Conservation (phyloP, 2,329 filamentous ascomycete genomes). For the Exophiala mesophila region DNA sequence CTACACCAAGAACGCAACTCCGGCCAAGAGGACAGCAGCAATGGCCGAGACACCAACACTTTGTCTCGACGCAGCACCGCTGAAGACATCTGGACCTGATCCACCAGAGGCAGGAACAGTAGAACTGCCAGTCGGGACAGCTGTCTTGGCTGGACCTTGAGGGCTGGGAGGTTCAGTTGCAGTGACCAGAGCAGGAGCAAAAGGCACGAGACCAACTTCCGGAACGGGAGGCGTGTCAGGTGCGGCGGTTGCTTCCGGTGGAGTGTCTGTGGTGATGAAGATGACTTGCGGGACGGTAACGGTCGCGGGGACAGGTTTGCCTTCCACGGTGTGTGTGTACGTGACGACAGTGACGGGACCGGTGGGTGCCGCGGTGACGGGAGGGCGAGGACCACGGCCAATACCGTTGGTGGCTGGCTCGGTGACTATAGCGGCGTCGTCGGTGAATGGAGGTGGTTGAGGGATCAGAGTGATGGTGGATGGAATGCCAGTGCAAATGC, state of each 20-base stretch:
- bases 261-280: conserved; percentile 34
- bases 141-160: too few species aligned
- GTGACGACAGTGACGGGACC: conserved; percentile 38
- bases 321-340: conserved; percentile 31
- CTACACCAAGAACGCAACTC: conserved; percentile 21
- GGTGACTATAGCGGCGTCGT: conserved; percentile 16
- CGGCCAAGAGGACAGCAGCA: conserved; percentile 16
- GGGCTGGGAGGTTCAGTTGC: neutral
- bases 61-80: conserved; percentile 30
- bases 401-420: conserved; percentile 26
- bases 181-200: conserved; percentile 5
- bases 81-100: conserved; percentile 25
- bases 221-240: neutral
- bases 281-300: conserved; percentile 43
- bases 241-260: conserved; percentile 4
- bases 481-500: conserved; percentile 71
- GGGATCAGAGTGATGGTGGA: conserved; percentile 51
- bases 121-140: conserved; percentile 17
- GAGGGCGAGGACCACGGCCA: conserved; percentile 18
- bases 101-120: conserved; percentile 29
- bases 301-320: conserved; percentile 30
- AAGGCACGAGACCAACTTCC: conserved; percentile 19
- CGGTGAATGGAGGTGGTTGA: conserved; percentile 48
- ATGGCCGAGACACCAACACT: conserved; percentile 26
- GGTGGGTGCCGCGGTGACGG: conserved; percentile 5